Evolutionary conservation across 2,329 filamentous ascomycete genomes (phyloP), one percentile per base, ranked within the genome.

Genomic region (Aspergillus sojae): DNA sequence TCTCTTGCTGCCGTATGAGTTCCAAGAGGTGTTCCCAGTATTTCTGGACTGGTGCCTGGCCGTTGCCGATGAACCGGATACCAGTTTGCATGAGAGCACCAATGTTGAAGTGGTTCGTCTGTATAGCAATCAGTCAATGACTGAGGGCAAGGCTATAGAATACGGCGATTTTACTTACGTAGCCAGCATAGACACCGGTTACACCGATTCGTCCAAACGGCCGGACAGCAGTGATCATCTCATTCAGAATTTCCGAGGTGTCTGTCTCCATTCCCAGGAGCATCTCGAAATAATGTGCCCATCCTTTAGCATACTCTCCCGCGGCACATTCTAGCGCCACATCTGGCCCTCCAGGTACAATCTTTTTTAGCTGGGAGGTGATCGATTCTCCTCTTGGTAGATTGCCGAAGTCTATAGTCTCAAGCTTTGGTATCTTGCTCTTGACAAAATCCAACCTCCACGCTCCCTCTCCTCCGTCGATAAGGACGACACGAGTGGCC

Each of bases 61-160:
- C 87, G 68, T 89, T 89, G 48, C 87, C 87, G 67, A 88, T 93
- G 52, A 96, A 85, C 1, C 91, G 89, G 68, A 96, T 88, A n/a
- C 92, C 92, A 36, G 91, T 88, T 79, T 96, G 88, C 92, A 96
- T 96, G 16, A 96, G 74, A 0, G 91, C 89, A 11, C 93, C 92
- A 69, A 94, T 89, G 78, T 92, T 92, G 83, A 94, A 92, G 76
- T 92, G 90, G 78, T 93, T 93, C 26, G 89, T 92, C 85, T 89
- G 66, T 1, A 60, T 52, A 11, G 34, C 19, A 9, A 16, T 59
- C 10, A 66, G 64, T 48, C 7, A 50, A 30, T 16, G 26, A 39
- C 48, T 10, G 23, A 19, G 6, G 46, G 14, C 16, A 50, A 28
- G 57, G 9, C 12, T 48, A 28, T 23, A 10, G 39, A 36, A 41